phyloP scores from a whole-genome alignment of 768 basidiomycete species.

The Suillus discolor region DNA sequence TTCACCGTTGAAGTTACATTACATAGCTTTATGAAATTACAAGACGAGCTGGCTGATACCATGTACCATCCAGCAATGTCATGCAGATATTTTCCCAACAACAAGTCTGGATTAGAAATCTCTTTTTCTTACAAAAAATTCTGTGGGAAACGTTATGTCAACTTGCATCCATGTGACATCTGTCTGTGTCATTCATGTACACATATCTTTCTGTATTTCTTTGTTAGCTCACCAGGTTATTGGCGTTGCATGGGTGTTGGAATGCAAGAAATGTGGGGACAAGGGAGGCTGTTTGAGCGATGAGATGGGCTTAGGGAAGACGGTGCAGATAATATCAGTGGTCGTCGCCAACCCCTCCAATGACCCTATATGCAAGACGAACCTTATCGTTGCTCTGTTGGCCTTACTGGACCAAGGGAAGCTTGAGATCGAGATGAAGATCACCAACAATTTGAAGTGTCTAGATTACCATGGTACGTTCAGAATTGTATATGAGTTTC shows the following conservation, averaged over 20 bases:
- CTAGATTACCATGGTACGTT: constrained; percentile 64
- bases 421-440: constrained; percentile 59
- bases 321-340: constrained; percentile 63
- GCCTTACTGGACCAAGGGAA: constrained; percentile 72
- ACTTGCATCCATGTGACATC: too few relatives aligned
- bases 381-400: constrained; percentile 66
- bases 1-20: too few relatives aligned
- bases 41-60: too few relatives aligned
- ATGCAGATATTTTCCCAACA: too few relatives aligned
- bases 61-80: too few relatives aligned
- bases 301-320: constrained; percentile 60
- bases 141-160: too few relatives aligned
- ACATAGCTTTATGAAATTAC: too few relatives aligned
- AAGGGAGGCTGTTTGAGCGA: constrained; percentile 37
- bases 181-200: too few relatives aligned
- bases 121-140: too few relatives aligned
- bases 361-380: constrained; percentile 58
- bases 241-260: constrained; percentile 46
- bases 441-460: constrained; percentile 48
- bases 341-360: constrained; percentile 55
- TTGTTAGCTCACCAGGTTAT: constrained; percentile 74
- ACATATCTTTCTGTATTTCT: too few relatives aligned
- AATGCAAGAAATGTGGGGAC: constrained; percentile 30
- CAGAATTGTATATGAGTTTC: not conserved
- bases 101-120: too few relatives aligned